Conservation (phyloP, 2,329 filamentous ascomycete genomes). For the Xylaria sp. region DNA sequence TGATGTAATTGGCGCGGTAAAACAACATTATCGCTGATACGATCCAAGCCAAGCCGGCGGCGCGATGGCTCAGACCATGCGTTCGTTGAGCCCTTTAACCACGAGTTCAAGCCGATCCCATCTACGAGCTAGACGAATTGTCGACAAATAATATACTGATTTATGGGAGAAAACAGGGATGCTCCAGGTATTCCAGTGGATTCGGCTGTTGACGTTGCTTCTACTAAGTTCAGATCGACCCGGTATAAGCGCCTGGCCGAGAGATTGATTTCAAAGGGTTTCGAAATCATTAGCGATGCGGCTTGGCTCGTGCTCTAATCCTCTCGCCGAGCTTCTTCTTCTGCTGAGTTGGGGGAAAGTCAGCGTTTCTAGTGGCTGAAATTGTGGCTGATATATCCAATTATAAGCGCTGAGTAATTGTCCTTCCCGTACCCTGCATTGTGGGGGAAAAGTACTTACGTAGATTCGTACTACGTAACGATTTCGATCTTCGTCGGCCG, state of each 20-base stretch:
- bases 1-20: conserved; percentile 36
- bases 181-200: conserved; percentile 1
- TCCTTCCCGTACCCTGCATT: background rate
- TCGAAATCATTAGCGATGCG: conserved; percentile 22
- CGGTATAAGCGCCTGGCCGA: background rate
- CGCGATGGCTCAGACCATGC: conserved; percentile 11
- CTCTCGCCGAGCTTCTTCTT: background rate
- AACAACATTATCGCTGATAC: conserved; percentile 41
- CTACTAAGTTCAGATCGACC: background rate
- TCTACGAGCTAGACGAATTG: background rate
- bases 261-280: conserved; percentile 28
- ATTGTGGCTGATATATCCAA: conserved; percentile 23
- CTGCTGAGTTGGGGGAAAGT: background rate
- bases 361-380: conserved; percentile 17
- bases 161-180: background rate
- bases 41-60: conserved; percentile 20
- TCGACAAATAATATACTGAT: conserved; percentile 2
- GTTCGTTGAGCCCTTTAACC: conserved; percentile 11
- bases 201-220: conserved; percentile 17
- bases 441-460: conserved; percentile 5
- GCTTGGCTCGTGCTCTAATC: conserved; percentile 12
- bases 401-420: conserved; percentile 36
- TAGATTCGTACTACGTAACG: too few relatives aligned
- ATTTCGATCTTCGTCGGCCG: background rate
- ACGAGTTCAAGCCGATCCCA: conserved; percentile 2